These are phyloP conservation scores for Plasmopara muralis DNA, from an alignment of 352 stramenopile genomes.

Conservation along the genomic window DNA sequence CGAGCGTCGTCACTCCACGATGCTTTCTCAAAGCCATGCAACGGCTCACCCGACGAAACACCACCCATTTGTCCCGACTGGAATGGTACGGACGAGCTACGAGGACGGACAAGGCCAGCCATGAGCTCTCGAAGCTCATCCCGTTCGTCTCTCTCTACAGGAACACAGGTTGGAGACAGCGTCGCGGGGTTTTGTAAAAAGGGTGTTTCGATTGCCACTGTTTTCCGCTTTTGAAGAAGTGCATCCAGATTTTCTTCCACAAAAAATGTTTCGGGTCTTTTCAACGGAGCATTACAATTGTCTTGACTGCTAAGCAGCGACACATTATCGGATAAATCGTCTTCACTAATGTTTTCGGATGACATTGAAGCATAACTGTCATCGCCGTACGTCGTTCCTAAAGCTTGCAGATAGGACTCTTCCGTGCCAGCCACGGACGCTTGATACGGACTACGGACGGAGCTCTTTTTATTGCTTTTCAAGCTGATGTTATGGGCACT, in stretches of 20 bases:
- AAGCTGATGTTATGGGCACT: constrained; percentile 5
- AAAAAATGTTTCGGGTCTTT: constrained; percentile 26
- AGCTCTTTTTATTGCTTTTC: constrained; percentile 8
- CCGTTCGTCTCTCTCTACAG: constrained; percentile 26
- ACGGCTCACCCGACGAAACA: constrained; percentile 27
- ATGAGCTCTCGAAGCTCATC: constrained; percentile 56
- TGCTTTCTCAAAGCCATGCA: constrained; percentile 29
- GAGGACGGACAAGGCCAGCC: constrained; percentile 50
- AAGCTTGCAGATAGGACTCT: constrained; percentile 18
- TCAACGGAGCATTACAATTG: constrained; percentile 23
- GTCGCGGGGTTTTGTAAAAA: constrained; percentile 12
- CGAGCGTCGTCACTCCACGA: constrained; percentile 55
- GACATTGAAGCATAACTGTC: constrained; percentile 28
- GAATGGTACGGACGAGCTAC: constrained; percentile 57
- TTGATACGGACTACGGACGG: constrained; percentile 4
- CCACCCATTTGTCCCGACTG: constrained; percentile 31
- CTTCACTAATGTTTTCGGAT: constrained; percentile 31
- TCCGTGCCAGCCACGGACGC: constrained; percentile 12
- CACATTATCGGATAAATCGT: constrained; percentile 29
- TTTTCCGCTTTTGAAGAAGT: constrained; percentile 27
- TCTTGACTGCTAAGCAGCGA: constrained; percentile 29
- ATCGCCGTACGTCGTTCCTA: constrained; percentile 23
- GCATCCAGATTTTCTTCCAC: constrained; percentile 32
- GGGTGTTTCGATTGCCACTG: constrained; percentile 3
- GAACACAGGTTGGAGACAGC: constrained; percentile 7